Percentiles rank a stretch among this genome's conserved stretches.
These are phyloP conservation scores for Fraxinus albicans DNA, from an alignment of 305 asterid species.

Conservation along the genomic window DNA sequence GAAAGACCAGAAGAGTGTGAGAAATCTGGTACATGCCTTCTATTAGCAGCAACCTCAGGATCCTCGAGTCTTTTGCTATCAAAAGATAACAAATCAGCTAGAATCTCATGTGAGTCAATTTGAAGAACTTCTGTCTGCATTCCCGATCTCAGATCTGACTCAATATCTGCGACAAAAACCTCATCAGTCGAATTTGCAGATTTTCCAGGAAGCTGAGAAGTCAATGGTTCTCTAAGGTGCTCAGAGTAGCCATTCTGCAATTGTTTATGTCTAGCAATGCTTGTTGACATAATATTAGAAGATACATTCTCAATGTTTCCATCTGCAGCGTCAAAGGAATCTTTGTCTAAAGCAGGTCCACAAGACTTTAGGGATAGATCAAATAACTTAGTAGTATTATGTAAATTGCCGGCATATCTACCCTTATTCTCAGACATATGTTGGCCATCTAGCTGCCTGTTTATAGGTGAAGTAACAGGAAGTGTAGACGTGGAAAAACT, in stretches of 20 bases:
- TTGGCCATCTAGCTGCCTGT: slow-evolving; percentile 29
- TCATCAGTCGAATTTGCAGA: slow-evolving; percentile 32
- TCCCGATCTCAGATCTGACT: slow-evolving; percentile 38
- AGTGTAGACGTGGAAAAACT: slow-evolving; percentile 30
- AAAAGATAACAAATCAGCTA: slow-evolving; percentile 56
- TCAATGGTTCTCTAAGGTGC: slow-evolving; percentile 33
- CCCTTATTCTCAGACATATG: slow-evolving; percentile 30
- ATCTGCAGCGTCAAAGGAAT: slow-evolving; percentile 32
- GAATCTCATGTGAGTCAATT: slow-evolving; percentile 36
- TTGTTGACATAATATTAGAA: slow-evolving; percentile 45
- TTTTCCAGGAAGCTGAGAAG: slow-evolving; percentile 35
- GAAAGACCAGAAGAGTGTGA: slow-evolving; percentile 36
- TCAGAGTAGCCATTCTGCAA: slow-evolving; percentile 34
- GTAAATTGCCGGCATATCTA: slow-evolving; percentile 10
- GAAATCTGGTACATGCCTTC: slow-evolving; percentile 37
- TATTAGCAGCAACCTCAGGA: slow-evolving; percentile 51
- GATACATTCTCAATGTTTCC: slow-evolving; percentile 35
- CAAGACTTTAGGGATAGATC: slow-evolving; percentile 40
- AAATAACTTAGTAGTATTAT: slow-evolving; percentile 25
- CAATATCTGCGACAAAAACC: slow-evolving; percentile 17
- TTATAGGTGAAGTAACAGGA: slow-evolving; percentile 28
- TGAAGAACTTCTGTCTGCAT: slow-evolving; percentile 29
- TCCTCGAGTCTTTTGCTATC: slow-evolving; percentile 62
- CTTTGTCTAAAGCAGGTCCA: slow-evolving; percentile 34
- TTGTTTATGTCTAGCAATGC: slow-evolving; percentile 40